Conservation (phyloP, 768 basidiomycete species). For the Collybia mongolica region DNA sequence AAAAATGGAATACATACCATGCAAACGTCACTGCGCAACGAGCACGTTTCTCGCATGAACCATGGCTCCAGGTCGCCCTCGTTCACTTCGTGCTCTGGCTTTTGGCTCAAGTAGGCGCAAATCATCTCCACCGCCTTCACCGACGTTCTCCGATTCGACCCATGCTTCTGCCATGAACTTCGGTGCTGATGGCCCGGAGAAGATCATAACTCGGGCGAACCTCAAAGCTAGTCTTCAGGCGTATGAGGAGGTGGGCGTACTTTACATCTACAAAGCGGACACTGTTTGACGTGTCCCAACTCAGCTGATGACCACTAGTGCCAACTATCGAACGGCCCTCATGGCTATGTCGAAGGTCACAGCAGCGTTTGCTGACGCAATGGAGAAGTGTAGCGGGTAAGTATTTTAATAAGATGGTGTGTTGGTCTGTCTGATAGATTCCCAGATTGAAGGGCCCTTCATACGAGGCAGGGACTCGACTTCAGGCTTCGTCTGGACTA, state of each 20-base stretch:
- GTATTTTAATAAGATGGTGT: conserved; percentile 20
- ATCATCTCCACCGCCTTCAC: conserved; percentile 69
- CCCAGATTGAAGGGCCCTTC: conserved; percentile 72
- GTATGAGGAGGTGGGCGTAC: conserved; percentile 70
- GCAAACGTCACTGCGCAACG: conserved; percentile 1
- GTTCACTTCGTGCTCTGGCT: conserved; percentile 55
- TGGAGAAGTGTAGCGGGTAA: conserved; percentile 83
- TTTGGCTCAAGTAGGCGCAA: conserved; percentile 43
- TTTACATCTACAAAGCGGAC: conserved; percentile 1
- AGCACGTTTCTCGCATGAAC: conserved; percentile 26
- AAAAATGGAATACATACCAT: conserved; percentile 6
- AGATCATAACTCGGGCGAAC: conserved; percentile 80
- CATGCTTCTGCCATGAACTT: conserved; percentile 78
- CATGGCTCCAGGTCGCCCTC: conserved; percentile 49
- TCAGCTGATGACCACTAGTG: conserved; percentile 74
- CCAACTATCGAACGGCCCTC: conserved; percentile 79
- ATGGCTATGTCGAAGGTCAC: conserved; percentile 81
- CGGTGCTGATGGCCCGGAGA: conserved; percentile 70
- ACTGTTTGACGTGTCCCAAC: conserved; percentile 3
- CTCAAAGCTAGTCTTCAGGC: conserved; percentile 76
- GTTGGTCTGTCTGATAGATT: conserved; percentile 2
- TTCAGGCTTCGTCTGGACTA: conserved; percentile 85
- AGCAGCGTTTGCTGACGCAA: conserved; percentile 81
- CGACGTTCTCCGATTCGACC: conserved; percentile 81
- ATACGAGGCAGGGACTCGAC: conserved; percentile 76